Base-by-base conservation (phyloP, 345 rosid species). In the Arabis alpina region DNA sequence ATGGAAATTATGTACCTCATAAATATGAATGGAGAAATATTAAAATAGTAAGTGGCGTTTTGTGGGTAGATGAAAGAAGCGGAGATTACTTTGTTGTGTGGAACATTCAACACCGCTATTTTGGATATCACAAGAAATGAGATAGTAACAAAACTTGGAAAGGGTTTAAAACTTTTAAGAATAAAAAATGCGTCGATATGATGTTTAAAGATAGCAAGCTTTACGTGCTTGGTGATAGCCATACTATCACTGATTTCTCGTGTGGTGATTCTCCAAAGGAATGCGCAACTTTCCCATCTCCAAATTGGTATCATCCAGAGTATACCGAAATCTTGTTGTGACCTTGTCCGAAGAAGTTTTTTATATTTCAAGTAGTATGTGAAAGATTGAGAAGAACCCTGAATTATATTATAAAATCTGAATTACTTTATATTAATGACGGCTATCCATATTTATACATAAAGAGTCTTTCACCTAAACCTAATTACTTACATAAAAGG, bases 281-380 rank as follows among this genome's bases (percentile, higher is more conserved):
- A 61, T 61, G 66, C 44, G 53, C 5, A 43, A 44, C 14, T 37
- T 10, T 19, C 28, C 8, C 25, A 27, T 0, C 10, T 37, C 30
- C 27, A n/a, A 0, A 3, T 34, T 0, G 24, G 39, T 4, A 34
- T 15, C 3, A 3, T 30, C 34, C 34, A 30, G 34, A 30, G 34
- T 30, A 30, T 4, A 3, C 34, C 34, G 34, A 30, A 57, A 39
- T 11, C 14, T 39, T 39, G 62, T 1, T 37, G 6, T 57, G 28
- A 56, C 61, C 49, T 64, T 49, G 68, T 49, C 68, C 36, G 45
- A 56, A 4, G 34, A 64, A 64, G 56, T 64, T 48, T 64, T 64
- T 23, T 5, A 5, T 11, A 16, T 64, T 49, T 2, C 19, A 34
- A 19, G 34, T 30, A 30, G 5, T 4, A 4, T 30, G 34, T 4